These are phyloP conservation scores for Leptographium galeiforme DNA, from an alignment of 2,329 filamentous ascomycete genomes.

Conservation along the genomic window DNA sequence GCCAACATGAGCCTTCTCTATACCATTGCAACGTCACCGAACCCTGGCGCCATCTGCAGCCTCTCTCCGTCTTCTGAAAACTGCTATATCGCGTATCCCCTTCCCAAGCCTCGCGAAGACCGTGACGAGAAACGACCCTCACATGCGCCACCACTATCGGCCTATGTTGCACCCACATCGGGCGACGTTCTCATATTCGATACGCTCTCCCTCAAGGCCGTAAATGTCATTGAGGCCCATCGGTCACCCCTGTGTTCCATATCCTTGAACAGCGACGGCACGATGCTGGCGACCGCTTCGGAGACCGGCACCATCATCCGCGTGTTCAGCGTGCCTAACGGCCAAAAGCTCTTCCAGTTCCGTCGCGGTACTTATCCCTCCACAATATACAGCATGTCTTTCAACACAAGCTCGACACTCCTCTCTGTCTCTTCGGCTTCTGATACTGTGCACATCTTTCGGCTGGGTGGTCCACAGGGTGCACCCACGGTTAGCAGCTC, in stretches of 20 bases:
- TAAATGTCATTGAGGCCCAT: slow-evolving; percentile 93
- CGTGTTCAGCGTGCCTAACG: slow-evolving; percentile 83
- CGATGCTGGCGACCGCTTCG: slow-evolving; percentile 81
- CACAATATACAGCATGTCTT: slow-evolving; percentile 96
- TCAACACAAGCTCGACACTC: slow-evolving; percentile 85
- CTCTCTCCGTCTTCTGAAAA: slow-evolving; percentile 90
- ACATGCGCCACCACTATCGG: slow-evolving; percentile 71
- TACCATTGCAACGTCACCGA: slow-evolving; percentile 87
- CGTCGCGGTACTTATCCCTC: slow-evolving; percentile 89
- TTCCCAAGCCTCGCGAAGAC: slow-evolving; percentile 60
- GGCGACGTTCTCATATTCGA: slow-evolving; percentile 93
- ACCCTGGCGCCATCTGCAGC: slow-evolving; percentile 80
- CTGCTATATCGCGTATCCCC: slow-evolving; percentile 87
- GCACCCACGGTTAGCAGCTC: slow-evolving; percentile 13
- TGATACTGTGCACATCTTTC: slow-evolving; percentile 94
- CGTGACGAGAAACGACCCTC: slow-evolving; percentile 48
- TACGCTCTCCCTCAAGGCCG: slow-evolving; percentile 73
- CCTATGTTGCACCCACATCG: slow-evolving; percentile 69
- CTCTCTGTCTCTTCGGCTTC: slow-evolving; percentile 92
- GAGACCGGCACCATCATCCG: slow-evolving; percentile 97
- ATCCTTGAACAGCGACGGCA: slow-evolving; percentile 84
- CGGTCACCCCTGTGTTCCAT: slow-evolving; percentile 83
- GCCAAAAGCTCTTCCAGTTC: slow-evolving; percentile 92
- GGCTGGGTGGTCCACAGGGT: slow-evolving; percentile 43
- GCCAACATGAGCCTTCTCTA: slow-evolving; percentile 94